Conservation (phyloP, 495 filamentous ascomycete genomes). For the Lasiosphaeria ovina region DNA sequence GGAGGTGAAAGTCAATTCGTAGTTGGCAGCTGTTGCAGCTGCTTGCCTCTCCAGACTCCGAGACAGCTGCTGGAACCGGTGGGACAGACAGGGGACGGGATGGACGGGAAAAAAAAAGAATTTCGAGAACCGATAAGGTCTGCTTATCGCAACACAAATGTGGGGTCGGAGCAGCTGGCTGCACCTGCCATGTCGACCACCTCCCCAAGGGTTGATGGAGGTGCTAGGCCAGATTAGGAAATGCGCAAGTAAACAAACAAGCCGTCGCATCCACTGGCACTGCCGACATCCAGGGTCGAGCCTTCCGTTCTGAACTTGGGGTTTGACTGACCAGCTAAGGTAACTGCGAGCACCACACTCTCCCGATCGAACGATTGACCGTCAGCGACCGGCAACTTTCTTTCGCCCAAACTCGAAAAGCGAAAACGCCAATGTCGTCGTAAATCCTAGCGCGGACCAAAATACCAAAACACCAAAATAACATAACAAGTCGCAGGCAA, state of each 20-base stretch:
- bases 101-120: constrained; percentile 17
- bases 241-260: constrained; percentile 27
- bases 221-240: constrained; percentile 24
- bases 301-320: background rate
- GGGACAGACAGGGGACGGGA: too few relatives aligned
- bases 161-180: constrained; percentile 8
- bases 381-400: too few relatives aligned
- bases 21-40: background rate
- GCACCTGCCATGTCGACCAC: constrained; percentile 14
- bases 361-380: too few relatives aligned
- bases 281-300: background rate
- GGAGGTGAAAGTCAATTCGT: constrained; percentile 5
- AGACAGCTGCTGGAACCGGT: too few relatives aligned
- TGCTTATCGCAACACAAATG: constrained; percentile 17
- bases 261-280: background rate
- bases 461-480: too few relatives aligned
- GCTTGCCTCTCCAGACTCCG: background rate
- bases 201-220: background rate
- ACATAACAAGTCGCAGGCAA: too few relatives aligned
- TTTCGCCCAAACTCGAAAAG: too few relatives aligned
- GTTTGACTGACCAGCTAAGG: too few relatives aligned
- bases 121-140: constrained; percentile 20
- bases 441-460: too few relatives aligned
- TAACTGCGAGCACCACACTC: too few relatives aligned
- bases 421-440: too few relatives aligned